These are phyloP conservation scores for Chrysochromulina parva DNA, from an alignment of 78 protist species.

Conservation along the genomic window DNA sequence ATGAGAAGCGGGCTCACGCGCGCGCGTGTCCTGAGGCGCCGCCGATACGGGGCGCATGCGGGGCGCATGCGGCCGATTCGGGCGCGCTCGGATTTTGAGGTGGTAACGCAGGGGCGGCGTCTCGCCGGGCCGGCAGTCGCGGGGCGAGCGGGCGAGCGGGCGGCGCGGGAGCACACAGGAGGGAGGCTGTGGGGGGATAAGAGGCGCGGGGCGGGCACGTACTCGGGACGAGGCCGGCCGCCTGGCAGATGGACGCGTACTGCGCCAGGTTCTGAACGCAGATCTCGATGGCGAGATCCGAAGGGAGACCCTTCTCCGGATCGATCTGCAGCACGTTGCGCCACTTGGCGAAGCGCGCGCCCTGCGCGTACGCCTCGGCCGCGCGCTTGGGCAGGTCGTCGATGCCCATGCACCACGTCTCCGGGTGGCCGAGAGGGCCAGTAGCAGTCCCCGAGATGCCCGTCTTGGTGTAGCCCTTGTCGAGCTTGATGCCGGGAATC, in stretches of 20 bases:
- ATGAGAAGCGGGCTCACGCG: no score
- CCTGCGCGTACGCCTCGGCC: constrained; percentile 81
- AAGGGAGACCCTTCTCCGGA: constrained; percentile 58
- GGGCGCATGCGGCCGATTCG: no score
- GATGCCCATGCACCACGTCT: constrained; percentile 84
- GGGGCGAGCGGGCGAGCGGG: no score
- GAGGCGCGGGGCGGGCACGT: no score
- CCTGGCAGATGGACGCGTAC: constrained; percentile 87
- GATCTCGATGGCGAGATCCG: constrained; percentile 70
- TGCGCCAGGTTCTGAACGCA: constrained; percentile 88
- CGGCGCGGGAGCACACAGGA: no score
- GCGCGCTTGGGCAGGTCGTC: constrained; percentile 79
- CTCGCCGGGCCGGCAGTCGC: no score
- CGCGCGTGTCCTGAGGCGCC: no score
- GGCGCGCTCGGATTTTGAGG: no score
- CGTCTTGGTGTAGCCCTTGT: constrained; percentile 57
- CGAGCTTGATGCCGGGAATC: constrained; percentile 89
- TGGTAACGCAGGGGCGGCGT: no score
- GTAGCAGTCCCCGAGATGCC: constrained; percentile 54
- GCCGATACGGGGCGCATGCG: no score
- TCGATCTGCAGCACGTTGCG: constrained; percentile 69
- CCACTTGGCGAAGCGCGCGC: constrained; percentile 95
- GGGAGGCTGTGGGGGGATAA: no score
- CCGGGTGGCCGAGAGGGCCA: constrained; percentile 62
- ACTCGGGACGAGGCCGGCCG: constrained; percentile 55